These are phyloP conservation scores for Comarum palustre DNA, from an alignment of 306 rosid species.

Conservation along the genomic window DNA sequence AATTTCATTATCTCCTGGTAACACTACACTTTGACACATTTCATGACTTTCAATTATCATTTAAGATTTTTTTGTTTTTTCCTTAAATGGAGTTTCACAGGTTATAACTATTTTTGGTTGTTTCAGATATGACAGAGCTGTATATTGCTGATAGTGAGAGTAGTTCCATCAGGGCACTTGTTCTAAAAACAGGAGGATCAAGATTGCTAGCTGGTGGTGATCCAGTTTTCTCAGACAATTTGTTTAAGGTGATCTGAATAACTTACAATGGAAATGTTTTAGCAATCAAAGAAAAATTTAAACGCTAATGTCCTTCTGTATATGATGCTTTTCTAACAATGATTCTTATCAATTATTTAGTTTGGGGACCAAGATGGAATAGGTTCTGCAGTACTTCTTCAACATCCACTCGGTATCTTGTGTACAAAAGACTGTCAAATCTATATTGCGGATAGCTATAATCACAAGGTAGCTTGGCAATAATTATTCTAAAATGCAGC, in stretches of 20 bases:
- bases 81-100: neutral
- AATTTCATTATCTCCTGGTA: constrained; percentile 81
- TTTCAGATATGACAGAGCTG: constrained; percentile 55
- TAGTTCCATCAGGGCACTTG: constrained; percentile 84
- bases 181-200: constrained; percentile 80
- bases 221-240: constrained; percentile 68
- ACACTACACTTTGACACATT: constrained; percentile 13
- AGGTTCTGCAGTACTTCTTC: constrained; percentile 87
- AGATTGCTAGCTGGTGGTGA: constrained; percentile 90
- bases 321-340: constrained; percentile 6
- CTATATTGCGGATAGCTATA: constrained; percentile 82
- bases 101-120: constrained; percentile 22
- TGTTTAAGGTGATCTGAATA: constrained; percentile 63
- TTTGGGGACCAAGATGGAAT: constrained; percentile 95
- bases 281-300: neutral
- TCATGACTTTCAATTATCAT: constrained; percentile 11
- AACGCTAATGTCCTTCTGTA: neutral
- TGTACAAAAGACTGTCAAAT: constrained; percentile 63
- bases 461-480: constrained; percentile 70
- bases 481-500: constrained; percentile 4
- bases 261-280: neutral
- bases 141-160: constrained; percentile 97
- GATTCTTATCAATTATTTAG: constrained; percentile 41
- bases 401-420: constrained; percentile 81
- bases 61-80: neutral